Percentiles rank a stretch among this genome's conserved stretches.
Evolutionary conservation across 2,329 filamentous ascomycete genomes (phyloP).

Genomic region (Diplocarpon mali): DNA sequence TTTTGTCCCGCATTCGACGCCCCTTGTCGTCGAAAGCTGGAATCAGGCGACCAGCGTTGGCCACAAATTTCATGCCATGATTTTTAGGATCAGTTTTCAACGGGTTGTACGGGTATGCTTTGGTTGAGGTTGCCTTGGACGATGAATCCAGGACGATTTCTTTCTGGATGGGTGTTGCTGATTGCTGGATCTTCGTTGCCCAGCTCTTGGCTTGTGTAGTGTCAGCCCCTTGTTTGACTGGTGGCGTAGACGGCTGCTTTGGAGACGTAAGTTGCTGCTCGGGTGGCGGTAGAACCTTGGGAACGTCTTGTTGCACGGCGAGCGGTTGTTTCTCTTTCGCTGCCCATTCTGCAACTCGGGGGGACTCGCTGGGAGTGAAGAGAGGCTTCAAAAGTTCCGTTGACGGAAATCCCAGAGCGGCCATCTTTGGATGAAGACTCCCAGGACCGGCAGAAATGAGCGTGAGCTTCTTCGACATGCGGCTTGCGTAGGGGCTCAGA

Average conservation of each 20-base stretch:
- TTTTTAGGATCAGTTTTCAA: background rate
- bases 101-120: background rate
- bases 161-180: background rate
- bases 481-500: background rate
- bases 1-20: background rate
- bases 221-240: background rate
- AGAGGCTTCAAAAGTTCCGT: background rate
- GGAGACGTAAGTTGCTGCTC: background rate
- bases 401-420: background rate
- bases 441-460: background rate
- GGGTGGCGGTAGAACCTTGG: background rate
- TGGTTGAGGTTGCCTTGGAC: background rate
- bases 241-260: background rate
- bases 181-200: background rate
- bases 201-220: background rate
- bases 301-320: background rate
- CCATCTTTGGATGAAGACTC: background rate
- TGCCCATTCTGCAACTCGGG: background rate
- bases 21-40: background rate
- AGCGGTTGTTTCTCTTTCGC: background rate
- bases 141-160: background rate
- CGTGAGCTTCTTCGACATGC: background rate
- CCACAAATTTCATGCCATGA: background rate
- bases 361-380: constrained; percentile 1
- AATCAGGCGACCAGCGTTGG: constrained; percentile 2